These are phyloP conservation scores for Trichoderma parareesei DNA, from an alignment of 495 filamentous ascomycete genomes.

Conservation along the genomic window DNA sequence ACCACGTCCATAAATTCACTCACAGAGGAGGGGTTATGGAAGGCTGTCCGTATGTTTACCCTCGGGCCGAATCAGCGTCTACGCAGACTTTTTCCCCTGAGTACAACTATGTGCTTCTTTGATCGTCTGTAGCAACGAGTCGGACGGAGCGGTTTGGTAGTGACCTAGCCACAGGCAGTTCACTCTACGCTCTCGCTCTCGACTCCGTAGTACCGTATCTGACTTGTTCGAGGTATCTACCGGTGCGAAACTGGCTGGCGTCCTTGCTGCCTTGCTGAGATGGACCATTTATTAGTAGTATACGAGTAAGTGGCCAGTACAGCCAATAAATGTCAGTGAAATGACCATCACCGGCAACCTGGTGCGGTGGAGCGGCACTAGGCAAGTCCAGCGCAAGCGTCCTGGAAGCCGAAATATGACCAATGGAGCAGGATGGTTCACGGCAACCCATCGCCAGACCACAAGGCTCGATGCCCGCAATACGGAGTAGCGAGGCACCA, in stretches of 20 bases:
- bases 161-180: background rate
- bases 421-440: background rate
- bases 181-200: too few species aligned
- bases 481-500: background rate
- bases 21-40: background rate
- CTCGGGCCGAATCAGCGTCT: background rate
- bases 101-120: background rate
- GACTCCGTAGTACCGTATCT: too few species aligned
- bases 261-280: too few species aligned
- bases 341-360: background rate
- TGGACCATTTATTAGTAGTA: too few species aligned
- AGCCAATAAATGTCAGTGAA: background rate
- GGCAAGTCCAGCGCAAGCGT: background rate
- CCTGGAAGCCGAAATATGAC: background rate
- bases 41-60: background rate
- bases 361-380: background rate
- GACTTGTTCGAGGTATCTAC: too few species aligned
- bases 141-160: background rate
- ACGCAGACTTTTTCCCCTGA: background rate
- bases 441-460: background rate
- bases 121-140: background rate
- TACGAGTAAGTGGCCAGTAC: too few species aligned
- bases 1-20: constrained; percentile 6
- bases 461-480: background rate
- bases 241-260: too few species aligned